Conservation (phyloP, 2,329 filamentous ascomycete species). For the Xylariaceae sp. region DNA sequence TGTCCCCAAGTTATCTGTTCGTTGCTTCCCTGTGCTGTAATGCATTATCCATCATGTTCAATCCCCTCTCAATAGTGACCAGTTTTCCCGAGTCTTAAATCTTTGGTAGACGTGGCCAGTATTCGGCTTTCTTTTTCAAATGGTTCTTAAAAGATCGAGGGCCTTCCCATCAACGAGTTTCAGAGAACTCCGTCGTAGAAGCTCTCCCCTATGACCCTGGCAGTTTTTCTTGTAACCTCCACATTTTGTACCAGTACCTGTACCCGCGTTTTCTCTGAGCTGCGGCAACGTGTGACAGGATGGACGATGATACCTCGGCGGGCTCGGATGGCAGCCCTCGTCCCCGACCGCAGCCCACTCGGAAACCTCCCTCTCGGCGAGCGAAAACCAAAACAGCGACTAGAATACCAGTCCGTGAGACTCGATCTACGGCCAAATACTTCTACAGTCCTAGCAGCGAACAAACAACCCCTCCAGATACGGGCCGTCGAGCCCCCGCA, state of each 20-base stretch:
- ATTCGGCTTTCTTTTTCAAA: too few relatives aligned
- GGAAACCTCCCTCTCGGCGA: slow-evolving; percentile 24
- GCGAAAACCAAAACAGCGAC: slow-evolving; percentile 27
- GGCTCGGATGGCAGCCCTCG: slow-evolving; percentile 11
- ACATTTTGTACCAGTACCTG: background rate
- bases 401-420: slow-evolving; percentile 18
- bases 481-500: slow-evolving; percentile 8
- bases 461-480: slow-evolving; percentile 12
- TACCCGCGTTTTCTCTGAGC: background rate
- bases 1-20: too few relatives aligned
- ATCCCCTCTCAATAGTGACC: too few relatives aligned
- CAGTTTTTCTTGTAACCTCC: slow-evolving; percentile 5
- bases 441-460: slow-evolving; percentile 13
- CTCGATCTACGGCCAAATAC: slow-evolving; percentile 24
- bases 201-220: too few relatives aligned
- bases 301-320: slow-evolving; percentile 17
- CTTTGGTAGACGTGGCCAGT: too few relatives aligned
- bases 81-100: too few relatives aligned
- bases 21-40: too few relatives aligned
- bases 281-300: slow-evolving; percentile 13
- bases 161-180: too few relatives aligned
- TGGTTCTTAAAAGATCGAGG: background rate
- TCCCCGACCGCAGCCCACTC: slow-evolving; percentile 18
- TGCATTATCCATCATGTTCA: too few relatives aligned
- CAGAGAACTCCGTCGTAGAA: too few relatives aligned